Evolutionary conservation across 2,329 filamentous ascomycete genomes (phyloP), one percentile per base, ranked within the genome.

Genomic region (Geosmithia flava): DNA sequence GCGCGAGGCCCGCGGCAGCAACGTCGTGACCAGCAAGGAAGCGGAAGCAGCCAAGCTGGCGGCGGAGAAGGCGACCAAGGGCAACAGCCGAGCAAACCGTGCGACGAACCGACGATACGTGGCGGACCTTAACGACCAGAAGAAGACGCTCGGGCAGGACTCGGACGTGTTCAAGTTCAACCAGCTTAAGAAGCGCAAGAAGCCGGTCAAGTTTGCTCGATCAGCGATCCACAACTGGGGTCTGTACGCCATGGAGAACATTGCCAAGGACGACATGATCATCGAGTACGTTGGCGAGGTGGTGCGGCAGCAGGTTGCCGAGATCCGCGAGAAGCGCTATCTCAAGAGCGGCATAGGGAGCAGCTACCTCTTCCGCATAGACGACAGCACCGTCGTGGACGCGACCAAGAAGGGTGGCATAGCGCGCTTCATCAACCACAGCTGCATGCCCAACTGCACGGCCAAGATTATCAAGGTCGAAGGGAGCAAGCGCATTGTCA

Each of bases 161-260:
- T 87, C 89, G 48, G 91, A 96, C 58, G 88, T 93, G 29, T 80
- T 98, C 58, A 86, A 91, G 50, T 98, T 98, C 76, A 98, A 98
- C 66, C 93, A 97, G 70, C 81, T 98, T 50, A 96, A 97, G 76
- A 98, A 97, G 70, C 86, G 93, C 52, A 98, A 97, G 80, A 98
- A 98, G 74, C 90, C 91, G 1, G 93, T 98, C 63, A 93, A 94
- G 62, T 98, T 98, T 67, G 93, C 91, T 49, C 81, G 93, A 43
- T 98, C 93, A 47, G 93, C 93, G 44, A 98, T 98, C 58, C 93
- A 98, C 68, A 97, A 96, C 59, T 98, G 93, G 93, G 93, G 93
- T 27, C 70, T 98, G 27, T 98, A 98, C 61, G 90, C 93, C 3
- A 91, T 96, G 74, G 93, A 98, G 68, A 93, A 95, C 61, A 98